Evolutionary conservation across 2,329 filamentous ascomycete genomes (phyloP).

Genomic region (Colletotrichum tropicicola): DNA sequence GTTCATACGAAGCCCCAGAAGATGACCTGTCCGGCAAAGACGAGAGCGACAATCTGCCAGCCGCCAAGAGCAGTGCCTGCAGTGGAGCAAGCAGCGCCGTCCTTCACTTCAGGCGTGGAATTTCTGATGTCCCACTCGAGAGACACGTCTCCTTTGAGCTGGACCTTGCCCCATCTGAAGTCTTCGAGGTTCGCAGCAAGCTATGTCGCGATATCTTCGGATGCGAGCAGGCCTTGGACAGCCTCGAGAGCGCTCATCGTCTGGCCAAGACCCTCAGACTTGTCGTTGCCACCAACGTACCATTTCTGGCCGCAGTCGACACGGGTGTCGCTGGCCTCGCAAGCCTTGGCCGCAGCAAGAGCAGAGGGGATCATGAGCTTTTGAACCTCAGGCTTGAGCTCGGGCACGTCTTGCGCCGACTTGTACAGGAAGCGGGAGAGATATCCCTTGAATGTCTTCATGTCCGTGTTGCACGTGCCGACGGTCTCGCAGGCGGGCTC

Average conservation of each 20-base stretch:
- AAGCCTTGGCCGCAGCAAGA: constrained; percentile 63
- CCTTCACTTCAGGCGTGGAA: neutral
- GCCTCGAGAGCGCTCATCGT: constrained; percentile 73
- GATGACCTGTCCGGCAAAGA: neutral
- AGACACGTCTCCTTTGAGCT: neutral
- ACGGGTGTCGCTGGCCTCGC: constrained; percentile 62
- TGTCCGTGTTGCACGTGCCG: constrained; percentile 67
- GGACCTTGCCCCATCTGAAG: neutral
- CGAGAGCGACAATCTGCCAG: neutral
- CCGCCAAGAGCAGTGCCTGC: neutral
- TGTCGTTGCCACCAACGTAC: constrained; percentile 67
- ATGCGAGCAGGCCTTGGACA: constrained; percentile 65
- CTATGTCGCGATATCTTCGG: neutral
- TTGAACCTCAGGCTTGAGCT: constrained; percentile 57
- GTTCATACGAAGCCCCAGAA: neutral
- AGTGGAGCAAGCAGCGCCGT: neutral
- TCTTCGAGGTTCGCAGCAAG: neutral
- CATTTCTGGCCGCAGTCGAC: constrained; percentile 69
- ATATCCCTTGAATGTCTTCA: constrained; percentile 75
- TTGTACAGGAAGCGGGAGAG: constrained; percentile 72
- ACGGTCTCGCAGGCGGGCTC: constrained; percentile 72
- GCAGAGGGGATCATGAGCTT: constrained; percentile 60
- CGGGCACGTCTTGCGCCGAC: constrained; percentile 64
- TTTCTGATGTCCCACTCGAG: neutral
- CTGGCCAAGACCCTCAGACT: constrained; percentile 64